Evolutionary conservation across 805 yeast species (phyloP).

Genomic region (Candida lessepsii): DNA sequence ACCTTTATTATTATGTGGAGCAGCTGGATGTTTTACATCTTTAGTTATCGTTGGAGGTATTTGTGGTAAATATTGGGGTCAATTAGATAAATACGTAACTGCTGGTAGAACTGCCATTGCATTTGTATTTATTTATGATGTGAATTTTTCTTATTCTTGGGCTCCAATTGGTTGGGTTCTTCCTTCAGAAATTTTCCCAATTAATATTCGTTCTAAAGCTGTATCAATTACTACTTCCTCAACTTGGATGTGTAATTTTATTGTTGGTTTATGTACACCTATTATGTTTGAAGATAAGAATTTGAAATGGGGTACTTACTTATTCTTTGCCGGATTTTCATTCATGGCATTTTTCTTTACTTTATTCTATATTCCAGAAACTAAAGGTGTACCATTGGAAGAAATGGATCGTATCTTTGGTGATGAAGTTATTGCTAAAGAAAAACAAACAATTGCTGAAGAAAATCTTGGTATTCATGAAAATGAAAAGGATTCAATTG

Average conservation of each 20-base stretch:
- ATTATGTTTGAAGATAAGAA: slow-evolving; percentile 20
- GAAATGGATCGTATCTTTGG: slow-evolving; percentile 52
- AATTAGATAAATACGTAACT: slow-evolving; percentile 14
- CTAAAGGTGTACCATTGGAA: slow-evolving; percentile 72
- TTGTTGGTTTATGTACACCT: slow-evolving; percentile 39
- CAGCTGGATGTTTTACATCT: slow-evolving; percentile 30
- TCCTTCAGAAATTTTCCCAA: slow-evolving; percentile 41
- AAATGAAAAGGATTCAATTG: slow-evolving; percentile 6
- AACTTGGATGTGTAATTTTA: slow-evolving; percentile 38
- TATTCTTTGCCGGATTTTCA: slow-evolving; percentile 22
- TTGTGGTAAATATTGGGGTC: slow-evolving; percentile 16
- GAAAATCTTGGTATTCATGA: slow-evolving; percentile 8
- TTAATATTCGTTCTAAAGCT: slow-evolving; percentile 38
- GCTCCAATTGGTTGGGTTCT: slow-evolving; percentile 39
- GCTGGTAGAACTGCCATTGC: slow-evolving; percentile 37
- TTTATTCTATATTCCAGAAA: slow-evolving; percentile 55
- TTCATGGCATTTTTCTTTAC: slow-evolving; percentile 38
- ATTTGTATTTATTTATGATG: slow-evolving; percentile 30
- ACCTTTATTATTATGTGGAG: slow-evolving; percentile 32
- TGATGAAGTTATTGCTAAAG: slow-evolving; percentile 12
- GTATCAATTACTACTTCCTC: slow-evolving; percentile 38
- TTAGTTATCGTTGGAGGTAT: slow-evolving; percentile 27
- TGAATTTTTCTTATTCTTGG: slow-evolving; percentile 31
- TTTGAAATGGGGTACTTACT: slow-evolving; percentile 29
- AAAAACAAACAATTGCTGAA: slow-evolving; percentile 13